phyloP scores from a whole-genome alignment of 2,329 filamentous ascomycete genomes.

The Lachnellula occidentalis region DNA sequence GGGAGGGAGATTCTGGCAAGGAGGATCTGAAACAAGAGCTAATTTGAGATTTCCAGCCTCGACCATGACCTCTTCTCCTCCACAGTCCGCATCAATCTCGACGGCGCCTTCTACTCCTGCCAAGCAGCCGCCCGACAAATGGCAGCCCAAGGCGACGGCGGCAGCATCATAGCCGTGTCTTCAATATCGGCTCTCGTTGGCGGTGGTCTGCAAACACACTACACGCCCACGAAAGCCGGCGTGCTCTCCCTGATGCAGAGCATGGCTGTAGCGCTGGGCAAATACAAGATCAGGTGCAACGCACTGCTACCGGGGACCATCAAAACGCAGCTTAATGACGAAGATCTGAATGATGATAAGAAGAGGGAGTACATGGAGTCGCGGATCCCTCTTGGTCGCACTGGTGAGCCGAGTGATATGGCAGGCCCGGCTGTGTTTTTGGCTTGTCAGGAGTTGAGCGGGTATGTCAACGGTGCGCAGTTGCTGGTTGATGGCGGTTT shows the following conservation, averaged over 20 bases:
- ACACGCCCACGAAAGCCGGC: slow-evolving; percentile 84
- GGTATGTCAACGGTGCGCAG: slow-evolving; percentile 78
- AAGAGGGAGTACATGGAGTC: slow-evolving; percentile 77
- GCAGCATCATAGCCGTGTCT: slow-evolving; percentile 72
- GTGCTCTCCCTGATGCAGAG: slow-evolving; percentile 79
- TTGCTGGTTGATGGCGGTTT: slow-evolving; percentile 81
- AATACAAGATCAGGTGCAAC: slow-evolving; percentile 74
- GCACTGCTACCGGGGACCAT: slow-evolving; percentile 80
- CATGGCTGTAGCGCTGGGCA: slow-evolving; percentile 70
- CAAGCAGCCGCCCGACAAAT: slow-evolving; percentile 84
- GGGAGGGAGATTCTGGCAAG: background rate
- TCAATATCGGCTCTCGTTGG: slow-evolving; percentile 73
- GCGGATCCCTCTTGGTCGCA: slow-evolving; percentile 70
- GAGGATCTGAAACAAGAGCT: background rate
- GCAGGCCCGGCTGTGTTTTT: slow-evolving; percentile 82
- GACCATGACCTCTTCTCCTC: slow-evolving; percentile 62
- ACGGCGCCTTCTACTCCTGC: slow-evolving; percentile 81
- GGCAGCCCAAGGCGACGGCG: slow-evolving; percentile 60
- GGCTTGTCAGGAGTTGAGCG: slow-evolving; percentile 70
- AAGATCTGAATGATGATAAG: slow-evolving; percentile 65
- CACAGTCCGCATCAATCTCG: slow-evolving; percentile 76
- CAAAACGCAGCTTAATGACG: slow-evolving; percentile 77
- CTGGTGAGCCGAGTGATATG: slow-evolving; percentile 68
- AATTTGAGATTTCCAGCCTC: slow-evolving; percentile 40
- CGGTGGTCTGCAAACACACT: slow-evolving; percentile 74